Conservation (phyloP, 2,329 filamentous ascomycete genomes). For the Colletotrichum sojae region DNA sequence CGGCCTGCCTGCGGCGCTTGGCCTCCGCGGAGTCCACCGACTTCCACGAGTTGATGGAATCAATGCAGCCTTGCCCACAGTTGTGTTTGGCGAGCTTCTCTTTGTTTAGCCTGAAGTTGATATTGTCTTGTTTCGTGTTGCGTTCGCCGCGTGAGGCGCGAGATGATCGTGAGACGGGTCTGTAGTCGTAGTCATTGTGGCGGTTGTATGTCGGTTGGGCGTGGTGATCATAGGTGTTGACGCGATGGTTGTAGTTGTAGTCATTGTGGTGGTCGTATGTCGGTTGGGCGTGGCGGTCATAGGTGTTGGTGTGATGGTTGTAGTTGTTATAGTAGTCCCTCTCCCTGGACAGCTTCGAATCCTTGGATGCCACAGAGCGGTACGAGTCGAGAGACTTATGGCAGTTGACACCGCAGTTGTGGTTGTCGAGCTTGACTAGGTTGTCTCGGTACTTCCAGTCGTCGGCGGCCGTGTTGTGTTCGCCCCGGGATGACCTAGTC, state of each 20-base stretch:
- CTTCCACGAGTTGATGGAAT: background rate
- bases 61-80: background rate
- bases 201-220: background rate
- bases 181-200: background rate
- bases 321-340: background rate
- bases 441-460: constrained; percentile 21
- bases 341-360: background rate
- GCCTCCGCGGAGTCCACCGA: background rate
- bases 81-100: background rate
- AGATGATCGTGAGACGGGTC: background rate
- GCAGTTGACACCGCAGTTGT: background rate
- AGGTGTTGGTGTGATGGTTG: background rate
- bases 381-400: background rate
- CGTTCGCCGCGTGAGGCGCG: background rate
- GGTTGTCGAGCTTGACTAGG: background rate
- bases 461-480: constrained; percentile 15
- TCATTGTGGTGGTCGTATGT: background rate
- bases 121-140: background rate
- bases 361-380: background rate
- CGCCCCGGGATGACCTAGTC: background rate
- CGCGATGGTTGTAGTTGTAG: no score
- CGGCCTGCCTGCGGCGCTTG: background rate
- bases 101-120: background rate
- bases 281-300: background rate
- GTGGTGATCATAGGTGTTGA: no score